These are phyloP conservation scores for Litsea cubeba DNA, from an alignment of 164 flowering plant genomes.

Conservation along the genomic window DNA sequence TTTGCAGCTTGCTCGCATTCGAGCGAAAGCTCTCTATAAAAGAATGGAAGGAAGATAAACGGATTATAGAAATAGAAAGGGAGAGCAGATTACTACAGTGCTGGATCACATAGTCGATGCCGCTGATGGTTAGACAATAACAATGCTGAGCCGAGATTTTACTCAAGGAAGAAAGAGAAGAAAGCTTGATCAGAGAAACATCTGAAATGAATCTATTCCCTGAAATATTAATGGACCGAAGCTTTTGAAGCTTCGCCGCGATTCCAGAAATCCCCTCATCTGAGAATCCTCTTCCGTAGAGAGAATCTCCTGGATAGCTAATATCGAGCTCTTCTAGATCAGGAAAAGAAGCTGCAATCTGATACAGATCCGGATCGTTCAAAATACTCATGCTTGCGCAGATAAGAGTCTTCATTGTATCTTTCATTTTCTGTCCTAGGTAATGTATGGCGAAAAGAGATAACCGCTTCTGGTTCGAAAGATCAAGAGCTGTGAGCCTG, in stretches of 20 bases:
- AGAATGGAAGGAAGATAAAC: background rate
- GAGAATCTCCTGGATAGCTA: conserved; percentile 25
- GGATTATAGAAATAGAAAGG: conserved; percentile 16
- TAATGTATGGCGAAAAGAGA: conserved; percentile 24
- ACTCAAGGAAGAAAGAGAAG: conserved; percentile 25
- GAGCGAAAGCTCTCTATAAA: conserved; percentile 4
- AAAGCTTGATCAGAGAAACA: conserved; percentile 28
- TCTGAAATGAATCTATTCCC: conserved; percentile 47
- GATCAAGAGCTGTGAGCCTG: conserved; percentile 28
- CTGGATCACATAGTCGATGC: conserved; percentile 23
- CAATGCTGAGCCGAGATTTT: conserved; percentile 35
- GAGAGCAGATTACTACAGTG: conserved; percentile 26
- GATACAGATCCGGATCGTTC: conserved; percentile 26
- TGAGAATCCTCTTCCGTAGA: conserved; percentile 15
- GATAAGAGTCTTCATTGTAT: conserved; percentile 30
- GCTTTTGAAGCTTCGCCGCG: conserved; percentile 24
- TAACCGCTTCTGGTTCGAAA: conserved; percentile 33
- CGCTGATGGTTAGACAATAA: conserved; percentile 28
- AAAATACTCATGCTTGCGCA: conserved; percentile 24
- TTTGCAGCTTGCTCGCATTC: conserved; percentile 19
- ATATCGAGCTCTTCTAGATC: conserved; percentile 50
- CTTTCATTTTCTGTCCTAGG: conserved; percentile 20
- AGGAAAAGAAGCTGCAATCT: conserved; percentile 33
- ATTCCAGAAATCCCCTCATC: conserved; percentile 38
- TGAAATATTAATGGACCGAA: conserved; percentile 40